Evolutionary conservation across 2,329 filamentous ascomycete genomes (phyloP).

Genomic region (Orbilia oligospora): DNA sequence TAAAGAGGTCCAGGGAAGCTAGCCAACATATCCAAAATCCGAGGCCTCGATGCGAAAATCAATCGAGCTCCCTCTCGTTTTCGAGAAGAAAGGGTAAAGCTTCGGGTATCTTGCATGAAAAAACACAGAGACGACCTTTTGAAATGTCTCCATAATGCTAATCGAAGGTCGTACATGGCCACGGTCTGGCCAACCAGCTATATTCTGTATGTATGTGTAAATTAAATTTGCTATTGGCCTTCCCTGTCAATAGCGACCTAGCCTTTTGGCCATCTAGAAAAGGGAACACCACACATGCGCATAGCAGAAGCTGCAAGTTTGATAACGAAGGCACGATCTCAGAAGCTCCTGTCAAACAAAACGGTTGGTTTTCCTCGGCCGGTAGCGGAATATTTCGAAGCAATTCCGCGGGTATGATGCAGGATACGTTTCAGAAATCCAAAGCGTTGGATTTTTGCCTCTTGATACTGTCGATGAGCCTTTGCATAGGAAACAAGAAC

Average conservation of each 20-base stretch:
- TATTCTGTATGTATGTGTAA: no score
- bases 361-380: slow-evolving; percentile 22
- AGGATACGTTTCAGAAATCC: slow-evolving; percentile 59
- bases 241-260: slow-evolving; percentile 37
- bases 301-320: slow-evolving; percentile 25
- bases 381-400: slow-evolving; percentile 56
- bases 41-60: slow-evolving; percentile 42
- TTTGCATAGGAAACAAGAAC: background rate
- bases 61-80: slow-evolving; percentile 33
- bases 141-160: slow-evolving; percentile 8
- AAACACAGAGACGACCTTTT: background rate
- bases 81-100: slow-evolving; percentile 40
- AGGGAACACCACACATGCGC: slow-evolving; percentile 50
- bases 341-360: slow-evolving; percentile 13
- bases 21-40: slow-evolving; percentile 28
- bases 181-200: background rate
- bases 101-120: slow-evolving; percentile 50
- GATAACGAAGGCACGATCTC: slow-evolving; percentile 23
- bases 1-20: background rate
- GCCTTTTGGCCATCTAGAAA: slow-evolving; percentile 22
- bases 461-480: slow-evolving; percentile 15
- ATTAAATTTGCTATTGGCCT: slow-evolving; percentile 25
- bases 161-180: slow-evolving; percentile 11
- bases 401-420: slow-evolving; percentile 57
- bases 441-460: slow-evolving; percentile 21